Evolutionary conservation across 169 alveolate genomes (phyloP).

Genomic region (Plasmodium blacklocki): DNA sequence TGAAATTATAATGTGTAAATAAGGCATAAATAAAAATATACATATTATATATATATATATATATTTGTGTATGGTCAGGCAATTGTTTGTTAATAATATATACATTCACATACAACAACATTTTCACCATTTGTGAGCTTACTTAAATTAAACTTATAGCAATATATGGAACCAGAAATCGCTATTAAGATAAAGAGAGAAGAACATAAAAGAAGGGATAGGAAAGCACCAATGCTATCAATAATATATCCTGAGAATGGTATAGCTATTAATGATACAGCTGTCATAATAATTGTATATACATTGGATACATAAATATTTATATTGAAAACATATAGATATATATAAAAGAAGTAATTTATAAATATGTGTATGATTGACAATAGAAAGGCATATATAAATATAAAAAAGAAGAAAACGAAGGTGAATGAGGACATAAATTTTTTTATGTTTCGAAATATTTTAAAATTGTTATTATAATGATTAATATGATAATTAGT

Average conservation of each 20-base stretch:
- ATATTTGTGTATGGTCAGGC: neutral
- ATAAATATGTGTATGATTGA: conserved; percentile 69
- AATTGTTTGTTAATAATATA: neutral
- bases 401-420: conserved; percentile 60
- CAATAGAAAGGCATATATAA: conserved; percentile 60
- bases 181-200: conserved; percentile 60
- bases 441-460: conserved; percentile 27
- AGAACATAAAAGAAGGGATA: conserved; percentile 65
- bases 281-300: conserved; percentile 61
- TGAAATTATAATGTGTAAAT: neutral
- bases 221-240: conserved; percentile 61
- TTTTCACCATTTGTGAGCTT: neutral
- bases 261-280: conserved; percentile 61
- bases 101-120: neutral
- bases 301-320: conserved; percentile 62
- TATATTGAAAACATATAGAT: conserved; percentile 58
- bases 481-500: neutral
- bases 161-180: conserved; percentile 69
- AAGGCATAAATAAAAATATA: neutral
- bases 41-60: neutral
- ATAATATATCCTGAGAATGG: conserved; percentile 74
- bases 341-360: conserved; percentile 69
- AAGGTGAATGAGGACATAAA: conserved; percentile 57
- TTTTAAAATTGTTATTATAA: neutral
- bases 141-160: conserved; percentile 51